Evolutionary conservation across 2,329 filamentous ascomycete genomes (phyloP).

Genomic region (Sclerotinia sclerotiorum): DNA sequence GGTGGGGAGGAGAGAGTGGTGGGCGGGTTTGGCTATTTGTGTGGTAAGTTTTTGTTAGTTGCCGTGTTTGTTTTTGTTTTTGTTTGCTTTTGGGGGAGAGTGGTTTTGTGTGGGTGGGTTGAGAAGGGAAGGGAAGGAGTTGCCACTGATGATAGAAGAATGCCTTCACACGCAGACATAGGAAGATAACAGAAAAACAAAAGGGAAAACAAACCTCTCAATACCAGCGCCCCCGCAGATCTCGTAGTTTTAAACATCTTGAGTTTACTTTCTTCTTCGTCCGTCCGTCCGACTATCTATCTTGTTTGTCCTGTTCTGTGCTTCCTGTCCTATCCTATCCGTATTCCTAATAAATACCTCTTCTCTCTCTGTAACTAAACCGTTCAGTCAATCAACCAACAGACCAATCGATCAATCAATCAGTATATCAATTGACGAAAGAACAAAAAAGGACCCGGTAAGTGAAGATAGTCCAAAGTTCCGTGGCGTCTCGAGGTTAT

Average conservation of each 20-base stretch:
- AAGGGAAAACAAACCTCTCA: conserved; percentile 41
- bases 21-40: conserved; percentile 61
- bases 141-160: conserved; percentile 1
- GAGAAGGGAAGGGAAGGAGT: background rate
- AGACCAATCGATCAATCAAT: background rate
- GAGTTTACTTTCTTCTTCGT: conserved; percentile 5
- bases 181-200: background rate
- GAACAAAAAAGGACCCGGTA: conserved; percentile 1
- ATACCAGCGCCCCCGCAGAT: conserved; percentile 45
- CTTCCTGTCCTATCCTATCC: too few species aligned
- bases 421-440: background rate
- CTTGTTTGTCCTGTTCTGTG: background rate
- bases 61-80: too few species aligned
- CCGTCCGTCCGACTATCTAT: background rate
- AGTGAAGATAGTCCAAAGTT: background rate
- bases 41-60: too few species aligned
- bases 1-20: conserved; percentile 57
- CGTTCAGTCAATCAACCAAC: too few species aligned
- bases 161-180: background rate
- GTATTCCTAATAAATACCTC: too few species aligned
- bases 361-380: too few species aligned
- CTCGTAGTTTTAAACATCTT: conserved; percentile 47
- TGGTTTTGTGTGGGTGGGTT: too few species aligned
- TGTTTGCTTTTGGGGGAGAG: too few species aligned
- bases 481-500: conserved; percentile 8